phyloP scores from a whole-genome alignment of 371 early-diverging fungal genomes.

The Apophysomyces ossiformis region DNA sequence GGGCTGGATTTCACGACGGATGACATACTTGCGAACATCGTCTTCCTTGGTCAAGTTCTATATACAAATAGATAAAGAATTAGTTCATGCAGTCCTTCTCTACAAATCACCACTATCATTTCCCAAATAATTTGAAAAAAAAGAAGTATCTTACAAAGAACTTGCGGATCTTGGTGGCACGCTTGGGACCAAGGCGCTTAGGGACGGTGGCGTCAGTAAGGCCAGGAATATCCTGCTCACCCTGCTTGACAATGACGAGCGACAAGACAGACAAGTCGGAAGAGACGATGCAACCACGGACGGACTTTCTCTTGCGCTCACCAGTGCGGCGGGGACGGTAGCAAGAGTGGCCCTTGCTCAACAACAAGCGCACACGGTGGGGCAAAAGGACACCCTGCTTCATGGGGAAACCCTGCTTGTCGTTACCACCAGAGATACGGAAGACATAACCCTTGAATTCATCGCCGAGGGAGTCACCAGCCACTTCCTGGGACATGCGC shows the following conservation, averaged over 20 bases:
- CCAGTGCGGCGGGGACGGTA: slow-evolving; percentile 98
- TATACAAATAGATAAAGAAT: background rate
- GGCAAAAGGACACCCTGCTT: slow-evolving; percentile 97
- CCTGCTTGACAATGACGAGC: slow-evolving; percentile 96
- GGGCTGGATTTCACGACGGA: slow-evolving; percentile 93
- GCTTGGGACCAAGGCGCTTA: slow-evolving; percentile 98
- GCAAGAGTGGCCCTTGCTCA: slow-evolving; percentile 99
- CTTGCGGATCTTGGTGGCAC: slow-evolving; percentile 98
- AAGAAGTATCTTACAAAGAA: slow-evolving; percentile 77
- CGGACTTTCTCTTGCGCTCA: slow-evolving; percentile 99
- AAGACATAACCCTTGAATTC: slow-evolving; percentile 99
- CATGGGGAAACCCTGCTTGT: slow-evolving; percentile 99
- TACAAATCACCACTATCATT: background rate
- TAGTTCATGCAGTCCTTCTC: background rate
- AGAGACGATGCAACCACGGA: slow-evolving; percentile 99
- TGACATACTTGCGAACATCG: slow-evolving; percentile 98
- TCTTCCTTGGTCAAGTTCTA: slow-evolving; percentile 91
- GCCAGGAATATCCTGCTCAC: slow-evolving; percentile 95
- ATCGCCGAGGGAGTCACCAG: slow-evolving; percentile 96
- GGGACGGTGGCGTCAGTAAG: slow-evolving; percentile 94
- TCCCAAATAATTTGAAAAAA: background rate
- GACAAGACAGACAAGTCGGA: slow-evolving; percentile 95
- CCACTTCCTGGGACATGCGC: slow-evolving; percentile 96
- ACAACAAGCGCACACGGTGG: slow-evolving; percentile 94
- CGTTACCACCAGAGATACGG: slow-evolving; percentile 99